Evolutionary conservation across 2,329 filamentous ascomycete genomes (phyloP).

Genomic region (Exophiala sp.): DNA sequence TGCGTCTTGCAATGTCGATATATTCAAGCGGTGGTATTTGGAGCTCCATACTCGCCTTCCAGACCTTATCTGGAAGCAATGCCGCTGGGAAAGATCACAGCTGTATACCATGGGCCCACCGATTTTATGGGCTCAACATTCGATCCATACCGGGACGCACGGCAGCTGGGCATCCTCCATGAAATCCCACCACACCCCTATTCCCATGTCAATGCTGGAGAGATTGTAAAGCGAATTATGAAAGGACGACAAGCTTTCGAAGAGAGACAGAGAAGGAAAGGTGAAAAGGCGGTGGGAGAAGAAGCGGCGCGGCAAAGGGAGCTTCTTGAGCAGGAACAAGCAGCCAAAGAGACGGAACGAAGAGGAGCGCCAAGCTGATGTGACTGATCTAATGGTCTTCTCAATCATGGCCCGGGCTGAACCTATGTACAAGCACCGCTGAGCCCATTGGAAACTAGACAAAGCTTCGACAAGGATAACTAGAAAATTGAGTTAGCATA

Average conservation of each 20-base stretch:
- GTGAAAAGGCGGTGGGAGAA: conserved; percentile 75
- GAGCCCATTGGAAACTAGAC: conserved; percentile 28
- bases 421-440: conserved; percentile 16
- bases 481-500: conserved; percentile 50
- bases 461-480: conserved; percentile 45
- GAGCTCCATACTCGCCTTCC: conserved; percentile 81
- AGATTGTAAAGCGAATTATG: conserved; percentile 87
- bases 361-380: conserved; percentile 17
- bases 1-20: conserved; percentile 97
- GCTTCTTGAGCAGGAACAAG: conserved; percentile 48
- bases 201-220: conserved; percentile 79
- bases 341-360: conserved; percentile 37
- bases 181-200: conserved; percentile 74
- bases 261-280: conserved; percentile 82
- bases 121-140: conserved; percentile 74
- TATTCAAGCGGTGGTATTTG: conserved; percentile 80
- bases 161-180: conserved; percentile 74
- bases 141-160: conserved; percentile 74
- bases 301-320: conserved; percentile 58
- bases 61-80: conserved; percentile 67
- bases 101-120: conserved; percentile 94
- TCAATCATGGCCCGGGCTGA: conserved; percentile 7
- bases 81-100: conserved; percentile 67
- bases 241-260: conserved; percentile 82
- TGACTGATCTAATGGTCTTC: conserved; percentile 11